phyloP scores from a whole-genome alignment of 441 rosid genomes.

The Geranium incanum region DNA sequence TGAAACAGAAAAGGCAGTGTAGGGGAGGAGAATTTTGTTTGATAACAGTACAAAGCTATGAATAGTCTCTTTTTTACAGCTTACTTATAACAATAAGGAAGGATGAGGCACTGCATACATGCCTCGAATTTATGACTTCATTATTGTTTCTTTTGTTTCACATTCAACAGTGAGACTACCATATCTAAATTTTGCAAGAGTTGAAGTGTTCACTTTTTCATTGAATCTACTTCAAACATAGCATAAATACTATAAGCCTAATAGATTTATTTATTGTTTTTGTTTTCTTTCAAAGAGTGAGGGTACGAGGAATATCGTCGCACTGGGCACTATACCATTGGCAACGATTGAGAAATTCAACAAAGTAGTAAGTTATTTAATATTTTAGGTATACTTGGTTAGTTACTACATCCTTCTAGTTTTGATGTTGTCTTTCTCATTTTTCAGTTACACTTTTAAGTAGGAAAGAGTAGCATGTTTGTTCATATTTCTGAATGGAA shows the following conservation, averaged over 20 bases:
- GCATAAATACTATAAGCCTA: neutral
- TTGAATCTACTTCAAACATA: neutral
- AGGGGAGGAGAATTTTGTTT: neutral
- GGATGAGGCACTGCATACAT: neutral
- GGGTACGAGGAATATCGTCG: constrained; percentile 60
- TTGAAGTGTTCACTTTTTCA: neutral
- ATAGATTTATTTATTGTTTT: constrained; percentile 17
- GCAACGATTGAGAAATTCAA: constrained; percentile 82
- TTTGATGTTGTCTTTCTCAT: constrained; percentile 4
- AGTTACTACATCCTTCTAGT: neutral
- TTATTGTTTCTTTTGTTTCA: neutral
- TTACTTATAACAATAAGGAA: neutral
- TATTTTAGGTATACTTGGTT: constrained; percentile 12
- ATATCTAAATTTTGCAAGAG: neutral
- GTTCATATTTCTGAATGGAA: constrained; percentile 19
- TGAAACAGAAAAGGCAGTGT: neutral
- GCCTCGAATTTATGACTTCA: neutral
- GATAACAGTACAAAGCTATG: neutral
- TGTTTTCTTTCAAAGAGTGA: constrained; percentile 52
- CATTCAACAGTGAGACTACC: neutral
- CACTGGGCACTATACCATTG: constrained; percentile 79
- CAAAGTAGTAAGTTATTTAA: constrained; percentile 52
- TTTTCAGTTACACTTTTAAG: neutral
- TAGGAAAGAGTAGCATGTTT: constrained; percentile 13
- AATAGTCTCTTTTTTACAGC: neutral